phyloP scores from a whole-genome alignment of 305 asterid species.

The Solanum hybrid region DNA sequence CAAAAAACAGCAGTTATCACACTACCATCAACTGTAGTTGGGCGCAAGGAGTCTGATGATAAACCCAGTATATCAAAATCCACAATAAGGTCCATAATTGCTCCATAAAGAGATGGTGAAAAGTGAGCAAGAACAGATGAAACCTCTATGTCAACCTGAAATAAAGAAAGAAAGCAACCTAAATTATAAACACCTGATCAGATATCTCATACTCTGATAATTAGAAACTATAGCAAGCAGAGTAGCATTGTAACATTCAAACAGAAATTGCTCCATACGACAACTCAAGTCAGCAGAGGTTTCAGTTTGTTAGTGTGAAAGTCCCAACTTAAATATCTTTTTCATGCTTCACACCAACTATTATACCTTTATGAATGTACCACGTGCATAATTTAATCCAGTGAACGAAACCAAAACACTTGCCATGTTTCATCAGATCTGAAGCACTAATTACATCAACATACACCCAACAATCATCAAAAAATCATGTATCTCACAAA shows the following conservation, averaged over 20 bases:
- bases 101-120: conserved; percentile 51
- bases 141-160: conserved; percentile 58
- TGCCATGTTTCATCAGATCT: not conserved
- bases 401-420: not conserved
- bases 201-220: not conserved
- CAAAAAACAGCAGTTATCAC: conserved; percentile 26
- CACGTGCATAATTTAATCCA: not conserved
- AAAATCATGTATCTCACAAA: not conserved
- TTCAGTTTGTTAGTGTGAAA: conserved; percentile 2
- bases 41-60: conserved; percentile 27
- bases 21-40: conserved; percentile 15
- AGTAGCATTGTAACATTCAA: not conserved
- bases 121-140: conserved; percentile 58
- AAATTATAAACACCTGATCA: conserved; percentile 1
- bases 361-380: not conserved
- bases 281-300: not conserved
- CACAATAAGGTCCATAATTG: conserved; percentile 41
- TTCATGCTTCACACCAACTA: not conserved
- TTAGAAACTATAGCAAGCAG: not conserved
- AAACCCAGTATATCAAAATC: conserved; percentile 36
- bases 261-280: not conserved
- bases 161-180: conserved; percentile 20
- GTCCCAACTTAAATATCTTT: not conserved
- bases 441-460: not conserved
- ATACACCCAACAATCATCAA: not conserved